Percentiles rank a stretch among this genome's conserved stretches.
Conservation (phyloP, 495 filamentous ascomycete species). For the Poronia punctata region DNA sequence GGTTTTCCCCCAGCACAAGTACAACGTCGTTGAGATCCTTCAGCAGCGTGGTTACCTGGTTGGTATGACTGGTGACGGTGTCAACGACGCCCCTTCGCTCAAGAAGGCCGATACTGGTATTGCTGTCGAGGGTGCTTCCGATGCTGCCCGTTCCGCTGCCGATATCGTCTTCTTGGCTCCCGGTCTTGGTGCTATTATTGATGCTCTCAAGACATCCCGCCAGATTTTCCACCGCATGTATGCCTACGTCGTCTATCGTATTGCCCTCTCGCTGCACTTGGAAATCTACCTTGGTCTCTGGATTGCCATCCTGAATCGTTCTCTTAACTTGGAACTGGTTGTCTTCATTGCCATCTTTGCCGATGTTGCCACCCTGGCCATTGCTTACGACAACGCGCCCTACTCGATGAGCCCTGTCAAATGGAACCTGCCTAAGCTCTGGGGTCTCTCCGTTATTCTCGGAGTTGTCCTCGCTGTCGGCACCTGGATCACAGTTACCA, state of each 20-base stretch:
- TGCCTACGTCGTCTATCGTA: conserved; percentile 93
- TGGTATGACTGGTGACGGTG: conserved; percentile 97
- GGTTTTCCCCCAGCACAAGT: conserved; percentile 97
- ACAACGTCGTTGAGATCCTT: conserved; percentile 93
- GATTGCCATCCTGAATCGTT: conserved; percentile 80
- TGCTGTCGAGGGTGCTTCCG: conserved; percentile 88
- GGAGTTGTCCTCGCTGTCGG: conserved; percentile 73
- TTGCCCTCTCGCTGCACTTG: conserved; percentile 83
- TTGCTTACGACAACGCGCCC: conserved; percentile 89
- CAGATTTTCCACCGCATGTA: conserved; percentile 98
- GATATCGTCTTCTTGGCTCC: conserved; percentile 92
- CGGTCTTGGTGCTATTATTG: conserved; percentile 86
- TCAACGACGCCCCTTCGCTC: conserved; percentile 92
- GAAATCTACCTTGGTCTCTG: conserved; percentile 85
- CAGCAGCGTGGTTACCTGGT: conserved; percentile 94
- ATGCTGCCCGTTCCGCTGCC: conserved; percentile 85
- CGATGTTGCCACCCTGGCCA: conserved; percentile 86
- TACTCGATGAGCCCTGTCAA: conserved; percentile 83
- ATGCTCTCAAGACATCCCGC: conserved; percentile 87
- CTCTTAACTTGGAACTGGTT: conserved; percentile 75
- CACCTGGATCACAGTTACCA: conserved; percentile 77
- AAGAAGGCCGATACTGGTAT: conserved; percentile 96
- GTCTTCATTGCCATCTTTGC: conserved; percentile 94
- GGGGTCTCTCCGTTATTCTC: conserved; percentile 82
- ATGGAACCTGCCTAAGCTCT: conserved; percentile 89